These are phyloP conservation scores for Phytophthora pini DNA, from an alignment of 352 stramenopile species.

Conservation along the genomic window DNA sequence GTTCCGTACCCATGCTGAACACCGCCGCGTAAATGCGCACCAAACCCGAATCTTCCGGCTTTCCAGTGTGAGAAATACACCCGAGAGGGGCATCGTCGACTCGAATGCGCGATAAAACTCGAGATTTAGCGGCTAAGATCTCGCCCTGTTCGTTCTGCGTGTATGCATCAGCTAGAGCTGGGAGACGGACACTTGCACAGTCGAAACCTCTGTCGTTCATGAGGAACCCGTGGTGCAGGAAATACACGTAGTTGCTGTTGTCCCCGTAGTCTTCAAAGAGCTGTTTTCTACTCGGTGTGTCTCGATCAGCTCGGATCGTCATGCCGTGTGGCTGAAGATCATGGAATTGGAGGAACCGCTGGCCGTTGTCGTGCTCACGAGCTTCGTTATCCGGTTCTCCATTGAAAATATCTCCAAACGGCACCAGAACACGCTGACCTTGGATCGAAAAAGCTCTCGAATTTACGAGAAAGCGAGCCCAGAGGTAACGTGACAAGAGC, in stretches of 20 bases:
- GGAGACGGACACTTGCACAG: conserved; percentile 69
- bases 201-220: conserved; percentile 90
- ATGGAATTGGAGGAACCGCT: conserved; percentile 71
- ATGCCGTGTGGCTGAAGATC: conserved; percentile 48
- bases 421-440: conserved; percentile 79
- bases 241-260: conserved; percentile 91
- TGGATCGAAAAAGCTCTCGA: conserved; percentile 84
- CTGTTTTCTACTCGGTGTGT: conserved; percentile 43
- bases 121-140: conserved; percentile 30
- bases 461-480: conserved; percentile 67
- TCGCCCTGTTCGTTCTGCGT: background rate
- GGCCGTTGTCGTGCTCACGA: conserved; percentile 45
- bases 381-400: conserved; percentile 49
- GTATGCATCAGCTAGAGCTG: conserved; percentile 17
- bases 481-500: conserved; percentile 39
- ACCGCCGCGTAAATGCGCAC: conserved; percentile 42
- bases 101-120: conserved; percentile 34
- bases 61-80: conserved; percentile 46
- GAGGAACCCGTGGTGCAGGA: conserved; percentile 93
- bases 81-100: conserved; percentile 39
- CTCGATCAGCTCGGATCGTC: conserved; percentile 73
- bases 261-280: conserved; percentile 97
- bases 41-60: conserved; percentile 33
- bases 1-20: conserved; percentile 23
- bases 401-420: conserved; percentile 91